Evolutionary conservation across 108 stramenopile species (phyloP), one percentile per base, ranked within the genome.

Genomic region (Fistulifera pelliculosa): DNA sequence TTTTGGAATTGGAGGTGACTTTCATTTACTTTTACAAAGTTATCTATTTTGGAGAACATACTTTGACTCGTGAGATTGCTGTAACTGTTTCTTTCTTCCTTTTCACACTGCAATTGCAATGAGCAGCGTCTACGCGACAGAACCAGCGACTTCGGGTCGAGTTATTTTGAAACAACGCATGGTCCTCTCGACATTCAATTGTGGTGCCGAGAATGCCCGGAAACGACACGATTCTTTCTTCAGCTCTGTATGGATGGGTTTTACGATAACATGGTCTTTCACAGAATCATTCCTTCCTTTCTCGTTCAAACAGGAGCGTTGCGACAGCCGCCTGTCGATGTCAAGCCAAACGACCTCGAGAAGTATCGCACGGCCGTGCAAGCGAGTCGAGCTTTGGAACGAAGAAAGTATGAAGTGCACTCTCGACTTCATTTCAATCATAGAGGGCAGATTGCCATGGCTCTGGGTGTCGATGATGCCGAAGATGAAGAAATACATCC

Each of bases 381-480:
- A 38, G 72, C 72, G n/a, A 61, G 52, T 22, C 17, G 55, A 41
- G 74, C 75, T 35, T 61, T 77, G 56, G 71, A 77, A 17, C 65
- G 85, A 10, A 82, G 86, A 47, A 54, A 69, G 48, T 76, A 83
- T 42, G 97, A 98, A 63, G 38, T 94, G 12, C 81, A 91, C 61
- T 80, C 80, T 11, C 75, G 95, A 11, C 76, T 98, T 41, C 81
- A 77, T 47, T 96, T 96, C 64, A 93, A 86, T 68, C 95, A 94
- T 53, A 66, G 94, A 24, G 96, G 96, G 1, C 91, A 89, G 56
- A 74, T 98, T 13, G 94, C 94, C 48, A 93, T 95, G 93, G 96
- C 96, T 1, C 51, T 84, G 38, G 77, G 63, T 17, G 50, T 79
- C 10, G 61, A 74, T 15, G 58, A 61, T 19, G 60, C 58, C 23